phyloP scores from a whole-genome alignment of 192 early-diverging fungal species.

The Linnemannia exigua region DNA sequence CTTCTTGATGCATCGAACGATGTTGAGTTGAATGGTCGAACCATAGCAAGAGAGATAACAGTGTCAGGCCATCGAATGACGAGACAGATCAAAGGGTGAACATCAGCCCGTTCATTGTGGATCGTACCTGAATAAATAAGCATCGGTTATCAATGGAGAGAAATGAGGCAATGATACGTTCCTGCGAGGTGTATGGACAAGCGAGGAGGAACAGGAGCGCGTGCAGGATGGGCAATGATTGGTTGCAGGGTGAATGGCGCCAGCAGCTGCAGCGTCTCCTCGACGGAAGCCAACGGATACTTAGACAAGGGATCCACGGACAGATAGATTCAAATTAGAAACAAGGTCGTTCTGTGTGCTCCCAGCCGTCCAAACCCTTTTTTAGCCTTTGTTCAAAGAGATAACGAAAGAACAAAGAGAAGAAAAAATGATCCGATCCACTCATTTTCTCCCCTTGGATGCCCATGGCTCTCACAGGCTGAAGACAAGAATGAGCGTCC shows the following conservation, averaged over 20 bases:
- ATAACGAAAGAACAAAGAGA: background rate
- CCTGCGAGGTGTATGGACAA: background rate
- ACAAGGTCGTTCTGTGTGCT: background rate
- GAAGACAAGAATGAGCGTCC: too few relatives aligned
- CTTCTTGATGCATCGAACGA: background rate
- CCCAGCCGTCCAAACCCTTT: background rate
- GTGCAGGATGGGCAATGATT: constrained; percentile 18
- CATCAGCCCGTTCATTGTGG: background rate
- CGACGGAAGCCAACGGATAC: background rate
- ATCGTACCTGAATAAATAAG: background rate
- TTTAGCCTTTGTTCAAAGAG: background rate
- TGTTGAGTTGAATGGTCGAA: background rate
- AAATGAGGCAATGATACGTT: background rate
- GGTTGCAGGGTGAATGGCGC: constrained; percentile 28
- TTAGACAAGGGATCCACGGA: background rate
- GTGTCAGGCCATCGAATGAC: background rate
- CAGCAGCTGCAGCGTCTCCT: constrained; percentile 11
- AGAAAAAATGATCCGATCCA: constrained; percentile 8
- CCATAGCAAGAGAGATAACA: background rate
- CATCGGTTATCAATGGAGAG: too few relatives aligned
- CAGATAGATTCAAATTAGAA: background rate
- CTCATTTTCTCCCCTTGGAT: background rate
- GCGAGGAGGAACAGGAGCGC: background rate
- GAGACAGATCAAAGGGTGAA: background rate
- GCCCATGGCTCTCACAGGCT: too few relatives aligned